A percentile compares a stretch with the other conserved stretches of the same genome.
Conservation (phyloP, 345 rosid genomes). For the Combretum micranthum region DNA sequence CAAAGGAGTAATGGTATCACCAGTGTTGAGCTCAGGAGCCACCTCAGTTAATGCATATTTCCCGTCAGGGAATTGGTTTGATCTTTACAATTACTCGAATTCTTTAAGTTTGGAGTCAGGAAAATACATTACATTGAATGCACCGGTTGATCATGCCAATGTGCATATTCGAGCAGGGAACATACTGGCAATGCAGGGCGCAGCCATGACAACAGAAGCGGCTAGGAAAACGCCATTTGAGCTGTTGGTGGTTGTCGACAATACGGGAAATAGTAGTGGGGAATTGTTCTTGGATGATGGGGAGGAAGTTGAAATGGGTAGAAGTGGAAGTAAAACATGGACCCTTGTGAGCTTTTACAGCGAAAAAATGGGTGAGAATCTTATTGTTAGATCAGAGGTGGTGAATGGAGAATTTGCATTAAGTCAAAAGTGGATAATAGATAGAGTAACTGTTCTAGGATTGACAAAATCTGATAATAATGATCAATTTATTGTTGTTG, state of each 20-base stretch:
- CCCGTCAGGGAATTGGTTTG: slow-evolving; percentile 67
- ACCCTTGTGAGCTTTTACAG: slow-evolving; percentile 37
- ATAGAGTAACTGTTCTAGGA: slow-evolving; percentile 49
- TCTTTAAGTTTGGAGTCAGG: slow-evolving; percentile 27
- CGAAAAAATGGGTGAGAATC: slow-evolving; percentile 13
- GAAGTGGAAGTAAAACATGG: slow-evolving; percentile 38
- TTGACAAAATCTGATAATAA: slow-evolving; percentile 13
- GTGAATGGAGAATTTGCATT: slow-evolving; percentile 43
- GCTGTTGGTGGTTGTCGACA: slow-evolving; percentile 42
- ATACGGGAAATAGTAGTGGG: slow-evolving; percentile 33
- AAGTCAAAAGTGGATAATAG: slow-evolving; percentile 39
- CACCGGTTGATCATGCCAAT: slow-evolving; percentile 50
- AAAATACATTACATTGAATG: slow-evolving; percentile 27
- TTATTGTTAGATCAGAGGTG: slow-evolving; percentile 31
- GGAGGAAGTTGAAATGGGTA: slow-evolving; percentile 48
- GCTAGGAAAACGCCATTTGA: slow-evolving; percentile 46
- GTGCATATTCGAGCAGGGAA: slow-evolving; percentile 56
- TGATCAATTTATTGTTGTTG: not conserved
- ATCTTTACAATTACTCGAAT: slow-evolving; percentile 52
- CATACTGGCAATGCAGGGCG: slow-evolving; percentile 67
- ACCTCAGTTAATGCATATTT: slow-evolving; percentile 44
- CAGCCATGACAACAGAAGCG: slow-evolving; percentile 47
- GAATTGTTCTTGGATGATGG: slow-evolving; percentile 61
- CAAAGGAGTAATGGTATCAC: slow-evolving; percentile 53
- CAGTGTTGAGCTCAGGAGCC: slow-evolving; percentile 31